Conservation (phyloP, 2,329 filamentous ascomycete genomes). For the Helicocarpus griseus region DNA sequence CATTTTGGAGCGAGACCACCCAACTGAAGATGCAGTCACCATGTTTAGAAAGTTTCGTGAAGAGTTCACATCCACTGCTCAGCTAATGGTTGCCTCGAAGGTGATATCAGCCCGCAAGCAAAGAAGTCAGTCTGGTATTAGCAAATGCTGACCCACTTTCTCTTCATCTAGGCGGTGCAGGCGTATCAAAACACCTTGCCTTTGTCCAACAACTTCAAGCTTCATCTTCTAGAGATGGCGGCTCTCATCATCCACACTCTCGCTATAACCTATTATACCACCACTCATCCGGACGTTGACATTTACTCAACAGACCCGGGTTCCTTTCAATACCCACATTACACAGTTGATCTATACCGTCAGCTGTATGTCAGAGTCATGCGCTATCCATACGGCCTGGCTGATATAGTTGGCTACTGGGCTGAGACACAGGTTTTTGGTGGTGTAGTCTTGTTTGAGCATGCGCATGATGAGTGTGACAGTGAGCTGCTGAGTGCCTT, state of each 20-base stretch:
- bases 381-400: constrained; percentile 17
- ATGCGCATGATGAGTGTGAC: not conserved
- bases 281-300: constrained; percentile 1
- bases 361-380: not conserved
- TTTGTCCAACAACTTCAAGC: constrained; percentile 1
- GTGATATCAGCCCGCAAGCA: not conserved
- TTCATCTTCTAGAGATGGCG: constrained; percentile 5
- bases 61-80: not conserved
- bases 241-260: constrained; percentile 5
- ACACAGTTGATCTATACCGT: not conserved
- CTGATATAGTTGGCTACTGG: constrained; percentile 20
- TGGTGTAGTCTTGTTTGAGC: constrained; percentile 20
- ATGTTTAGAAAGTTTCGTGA: not conserved
- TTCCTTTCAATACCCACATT: not conserved
- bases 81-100: not conserved
- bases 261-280: not conserved
- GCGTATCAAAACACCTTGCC: constrained; percentile 5
- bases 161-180: not conserved
- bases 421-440: constrained; percentile 18
- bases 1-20: not conserved
- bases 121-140: not conserved
- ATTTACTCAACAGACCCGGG: not conserved
- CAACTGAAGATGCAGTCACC: not conserved
- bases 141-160: not conserved
- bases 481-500: not conserved